Percentiles rank a stretch among this genome's conserved stretches.
Evolutionary conservation across 2,329 filamentous ascomycete genomes (phyloP).

Genomic region (Macrophomina pseudophaseolina): DNA sequence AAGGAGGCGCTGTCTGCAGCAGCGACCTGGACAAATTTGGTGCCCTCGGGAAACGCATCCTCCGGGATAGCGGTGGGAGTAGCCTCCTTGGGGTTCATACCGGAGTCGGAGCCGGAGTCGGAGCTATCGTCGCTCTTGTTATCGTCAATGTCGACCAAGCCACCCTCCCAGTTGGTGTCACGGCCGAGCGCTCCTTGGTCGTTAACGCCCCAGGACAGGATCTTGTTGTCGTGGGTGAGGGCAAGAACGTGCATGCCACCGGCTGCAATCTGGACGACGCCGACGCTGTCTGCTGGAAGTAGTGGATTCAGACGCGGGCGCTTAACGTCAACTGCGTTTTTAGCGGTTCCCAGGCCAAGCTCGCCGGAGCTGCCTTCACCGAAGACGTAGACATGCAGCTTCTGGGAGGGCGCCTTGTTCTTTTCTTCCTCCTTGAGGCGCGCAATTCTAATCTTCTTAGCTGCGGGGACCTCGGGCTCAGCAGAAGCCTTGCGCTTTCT

Average conservation of each 20-base stretch:
- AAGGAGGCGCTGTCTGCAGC: slow-evolving; percentile 79
- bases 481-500: slow-evolving; percentile 33
- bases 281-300: slow-evolving; percentile 61
- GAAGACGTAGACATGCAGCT: slow-evolving; percentile 78
- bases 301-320: slow-evolving; percentile 72
- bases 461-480: slow-evolving; percentile 7
- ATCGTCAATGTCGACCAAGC: slow-evolving; percentile 58
- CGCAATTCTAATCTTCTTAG: slow-evolving; percentile 37
- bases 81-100: slow-evolving; percentile 73
- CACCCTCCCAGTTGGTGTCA: slow-evolving; percentile 72
- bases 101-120: slow-evolving; percentile 61
- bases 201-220: slow-evolving; percentile 87
- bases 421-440: slow-evolving; percentile 49
- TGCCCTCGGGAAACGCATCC: slow-evolving; percentile 64
- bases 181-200: slow-evolving; percentile 82
- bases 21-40: slow-evolving; percentile 69
- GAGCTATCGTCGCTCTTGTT: slow-evolving; percentile 58
- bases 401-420: slow-evolving; percentile 67
- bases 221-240: slow-evolving; percentile 78
- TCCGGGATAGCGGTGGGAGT: slow-evolving; percentile 65
- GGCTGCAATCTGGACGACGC: slow-evolving; percentile 75
- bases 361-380: slow-evolving; percentile 82
- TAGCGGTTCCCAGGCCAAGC: slow-evolving; percentile 74
- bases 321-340: slow-evolving; percentile 72
- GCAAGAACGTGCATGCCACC: slow-evolving; percentile 84